Evolutionary conservation across 2,329 filamentous ascomycete genomes (phyloP).

Genomic region (Fusarium sp.): DNA sequence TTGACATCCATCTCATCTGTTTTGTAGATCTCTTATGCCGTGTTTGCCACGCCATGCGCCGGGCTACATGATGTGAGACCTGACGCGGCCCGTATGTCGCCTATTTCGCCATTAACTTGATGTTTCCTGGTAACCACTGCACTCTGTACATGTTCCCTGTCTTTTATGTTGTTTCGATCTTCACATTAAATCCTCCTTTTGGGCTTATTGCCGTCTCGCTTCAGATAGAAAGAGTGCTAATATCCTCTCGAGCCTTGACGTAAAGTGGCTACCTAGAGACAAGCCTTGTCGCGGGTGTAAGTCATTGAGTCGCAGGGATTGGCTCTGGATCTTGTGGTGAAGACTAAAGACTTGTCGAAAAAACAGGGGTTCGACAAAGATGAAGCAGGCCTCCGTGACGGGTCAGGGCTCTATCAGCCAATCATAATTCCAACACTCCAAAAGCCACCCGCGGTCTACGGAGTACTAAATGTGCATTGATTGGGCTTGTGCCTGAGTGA

Average conservation of each 20-base stretch:
- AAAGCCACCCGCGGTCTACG: slow-evolving; percentile 39
- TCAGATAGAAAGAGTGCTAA: slow-evolving; percentile 10
- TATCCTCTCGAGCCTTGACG: slow-evolving; percentile 5
- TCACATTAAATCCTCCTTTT: slow-evolving; percentile 1
- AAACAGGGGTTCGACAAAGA: slow-evolving; percentile 11
- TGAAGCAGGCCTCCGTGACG: slow-evolving; percentile 39
- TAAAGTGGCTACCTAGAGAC: slow-evolving; percentile 10
- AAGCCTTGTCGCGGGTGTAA: slow-evolving; percentile 32
- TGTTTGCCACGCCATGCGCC: slow-evolving; percentile 37
- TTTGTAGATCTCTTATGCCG: slow-evolving; percentile 33
- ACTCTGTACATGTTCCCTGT: slow-evolving; percentile 2
- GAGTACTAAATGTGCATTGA: slow-evolving; percentile 23
- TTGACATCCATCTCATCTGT: background rate
- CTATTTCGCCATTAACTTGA: slow-evolving; percentile 6
- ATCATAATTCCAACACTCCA: slow-evolving; percentile 23
- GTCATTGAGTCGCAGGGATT: slow-evolving; percentile 34
- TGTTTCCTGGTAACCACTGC: background rate
- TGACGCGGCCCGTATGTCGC: slow-evolving; percentile 31
- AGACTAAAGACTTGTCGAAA: background rate
- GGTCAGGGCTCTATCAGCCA: slow-evolving; percentile 25
- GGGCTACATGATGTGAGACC: slow-evolving; percentile 37
- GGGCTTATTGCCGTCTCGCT: slow-evolving; percentile 8
- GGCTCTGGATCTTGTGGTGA: slow-evolving; percentile 20
- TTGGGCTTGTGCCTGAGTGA: slow-evolving; percentile 45
- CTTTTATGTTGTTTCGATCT: slow-evolving; percentile 3